Evolutionary conservation across 2,329 filamentous ascomycete genomes (phyloP), one percentile per base, ranked within the genome.

Genomic region (Fusarium sarcochroum): DNA sequence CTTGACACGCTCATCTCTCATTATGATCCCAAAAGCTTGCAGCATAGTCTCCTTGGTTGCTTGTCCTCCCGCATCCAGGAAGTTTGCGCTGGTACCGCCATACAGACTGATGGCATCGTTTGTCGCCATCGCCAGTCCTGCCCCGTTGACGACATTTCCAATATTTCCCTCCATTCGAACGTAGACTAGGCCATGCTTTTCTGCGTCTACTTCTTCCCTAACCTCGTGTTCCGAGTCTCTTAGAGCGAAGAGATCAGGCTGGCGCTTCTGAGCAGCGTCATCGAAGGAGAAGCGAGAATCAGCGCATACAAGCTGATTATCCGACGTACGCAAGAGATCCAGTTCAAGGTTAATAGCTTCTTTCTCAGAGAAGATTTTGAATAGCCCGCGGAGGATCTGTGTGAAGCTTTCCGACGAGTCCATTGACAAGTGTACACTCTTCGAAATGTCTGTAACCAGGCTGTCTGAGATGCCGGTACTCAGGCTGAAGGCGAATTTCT

Each of bases 81-180:
- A 97, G 73, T 97, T 97, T 13, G 93, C 89, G 23, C 90, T 90
- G 34, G 83, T 80, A 3, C 92, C 92, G 10, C 90, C 90, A 55
- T 88, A 87, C 14, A 88, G 81, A 4, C 86, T 84, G 3, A 97
- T 87, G 0, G 92, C 91, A 76, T 97, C 94, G 62, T 94, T 89
- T 0, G 93, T 97, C 76, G 96, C 96, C 92, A 97, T 96, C 1
- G 93, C 93, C 2, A 97, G 86, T 1, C 94, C 94, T 0, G 94
- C 94, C 42, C 94, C 93, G 75, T 97, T 97, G 68, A 97, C 93
- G 67, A 97, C 83, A 1, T 92, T 97, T 37, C 93, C 94, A 53
- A 97, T 90, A 65, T 89, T 89, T 4, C 85, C 83, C 2, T 78
- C 71, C 58, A 85, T 79, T 72, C 87, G 90, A 67, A 97, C 86